These are phyloP conservation scores for Xylaria sp. DNA, from an alignment of 2,329 filamentous ascomycete species.

Conservation along the genomic window DNA sequence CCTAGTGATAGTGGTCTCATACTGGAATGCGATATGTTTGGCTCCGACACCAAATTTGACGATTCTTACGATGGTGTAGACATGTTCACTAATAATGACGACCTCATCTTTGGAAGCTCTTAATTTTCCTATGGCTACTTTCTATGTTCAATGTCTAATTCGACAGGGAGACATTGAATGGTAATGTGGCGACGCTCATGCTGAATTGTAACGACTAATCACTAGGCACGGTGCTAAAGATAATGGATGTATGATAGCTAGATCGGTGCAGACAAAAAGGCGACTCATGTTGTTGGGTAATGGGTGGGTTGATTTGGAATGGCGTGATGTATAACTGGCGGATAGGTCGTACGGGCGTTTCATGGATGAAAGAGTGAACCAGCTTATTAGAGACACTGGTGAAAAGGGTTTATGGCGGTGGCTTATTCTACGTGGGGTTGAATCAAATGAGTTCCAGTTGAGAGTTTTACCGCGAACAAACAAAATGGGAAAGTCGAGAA, in stretches of 20 bases:
- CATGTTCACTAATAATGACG: constrained; percentile 63
- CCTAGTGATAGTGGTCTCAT: constrained; percentile 59
- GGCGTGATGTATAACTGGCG: constrained; percentile 13
- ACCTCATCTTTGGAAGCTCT: constrained; percentile 61
- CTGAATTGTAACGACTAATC: constrained; percentile 23
- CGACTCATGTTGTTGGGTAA: constrained; percentile 10
- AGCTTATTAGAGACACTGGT: constrained; percentile 21
- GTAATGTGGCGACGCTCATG: constrained; percentile 19
- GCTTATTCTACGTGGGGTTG: background rate
- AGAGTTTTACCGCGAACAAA: background rate
- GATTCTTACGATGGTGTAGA: constrained; percentile 60
- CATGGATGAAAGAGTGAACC: constrained; percentile 13
- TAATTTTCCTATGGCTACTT: background rate
- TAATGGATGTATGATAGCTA: constrained; percentile 30
- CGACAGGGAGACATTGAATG: constrained; percentile 1
- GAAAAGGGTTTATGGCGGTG: background rate
- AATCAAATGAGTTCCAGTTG: background rate
- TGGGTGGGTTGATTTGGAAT: constrained; percentile 13
- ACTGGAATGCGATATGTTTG: constrained; percentile 60
- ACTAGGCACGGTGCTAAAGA: background rate
- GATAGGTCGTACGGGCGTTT: constrained; percentile 22
- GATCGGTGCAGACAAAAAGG: background rate
- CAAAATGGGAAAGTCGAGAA: background rate
- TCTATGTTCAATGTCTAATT: background rate
- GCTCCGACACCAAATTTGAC: constrained; percentile 59